Evolutionary conservation across 805 yeast species (phyloP), one percentile per base, ranked within the genome.

Genomic region (Lipomyces sp.): DNA sequence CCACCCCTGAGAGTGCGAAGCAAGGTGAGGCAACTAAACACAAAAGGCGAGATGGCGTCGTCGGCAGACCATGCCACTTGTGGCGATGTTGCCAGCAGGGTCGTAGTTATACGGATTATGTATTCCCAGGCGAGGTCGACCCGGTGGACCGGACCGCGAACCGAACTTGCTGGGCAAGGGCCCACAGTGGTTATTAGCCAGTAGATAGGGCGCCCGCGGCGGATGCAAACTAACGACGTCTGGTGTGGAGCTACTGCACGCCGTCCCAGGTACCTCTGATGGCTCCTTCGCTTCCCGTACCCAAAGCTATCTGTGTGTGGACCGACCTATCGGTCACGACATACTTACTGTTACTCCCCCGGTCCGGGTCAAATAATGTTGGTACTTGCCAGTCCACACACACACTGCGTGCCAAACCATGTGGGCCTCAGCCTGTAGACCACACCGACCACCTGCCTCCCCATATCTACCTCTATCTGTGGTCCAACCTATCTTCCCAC

Each of bases 381-480:
- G 48, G 48, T 42, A 42, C 48, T 3, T 24, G 48, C 48, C 48
- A 42, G 24, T 42, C 24, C 15, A 37, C n/a, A 8, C 48, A 42
- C 48, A 7, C 29, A 24, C 48, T 42, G 48, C 48, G 18, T 42
- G 48, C 48, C 48, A 42, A 42, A 42, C 48, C 48, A 42, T 42
- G 48, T 42, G 48, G 48, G 48, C 48, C 48, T 37, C 24, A 24
- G 48, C 10, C 48, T 42, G 8, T 15, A 6, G 48, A 42, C 24
- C 18, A 42, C 48, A 42, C 48, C 48, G 48, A 42, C 48, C 48
- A 42, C 8, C 18, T 42, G 18, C 48, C 18, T 42, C 24, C 18
- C 24, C 48, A 42, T 42, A 42, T 42, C 48, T 42, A 11, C 39
- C 48, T 42, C 48, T 42, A 42, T 15, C 18, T 15, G 24, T 24